These are phyloP conservation scores for Clarkia xantiana DNA, from an alignment of 345 rosid genomes.

Conservation along the genomic window DNA sequence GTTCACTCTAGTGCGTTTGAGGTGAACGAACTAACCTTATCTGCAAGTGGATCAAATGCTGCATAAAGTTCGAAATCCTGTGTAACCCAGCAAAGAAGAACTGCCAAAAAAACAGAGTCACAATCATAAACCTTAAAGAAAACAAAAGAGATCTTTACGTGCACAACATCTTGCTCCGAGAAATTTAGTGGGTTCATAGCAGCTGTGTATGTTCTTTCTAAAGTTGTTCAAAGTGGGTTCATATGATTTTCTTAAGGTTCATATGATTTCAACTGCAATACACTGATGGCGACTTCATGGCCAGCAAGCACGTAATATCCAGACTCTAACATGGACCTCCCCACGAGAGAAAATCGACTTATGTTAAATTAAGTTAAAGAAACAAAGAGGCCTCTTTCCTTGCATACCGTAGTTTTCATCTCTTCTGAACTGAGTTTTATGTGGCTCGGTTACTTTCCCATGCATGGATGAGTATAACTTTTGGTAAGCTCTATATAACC, in stretches of 20 bases:
- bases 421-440: slow-evolving; percentile 95
- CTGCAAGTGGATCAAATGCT: slow-evolving; percentile 96
- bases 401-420: slow-evolving; percentile 71
- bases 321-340: no score
- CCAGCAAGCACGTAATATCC: no score
- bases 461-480: slow-evolving; percentile 85
- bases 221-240: no score
- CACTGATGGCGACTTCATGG: no score
- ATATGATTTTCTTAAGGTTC: not conserved
- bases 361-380: not conserved
- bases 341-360: no score
- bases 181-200: no score
- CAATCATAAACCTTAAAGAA: not conserved
- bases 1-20: not conserved
- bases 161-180: no score
- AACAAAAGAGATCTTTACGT: no score
- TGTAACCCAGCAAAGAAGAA: slow-evolving; percentile 91
- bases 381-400: no score
- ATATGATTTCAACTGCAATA: not conserved
- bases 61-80: slow-evolving; percentile 96
- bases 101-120: slow-evolving; percentile 24
- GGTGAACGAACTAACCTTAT: slow-evolving; percentile 41
- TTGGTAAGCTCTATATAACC: slow-evolving; percentile 91
- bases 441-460: slow-evolving; percentile 64
- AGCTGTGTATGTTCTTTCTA: no score